Conservation (phyloP, 192 early-diverging fungal genomes). For the Cetraspora pellucida region DNA sequence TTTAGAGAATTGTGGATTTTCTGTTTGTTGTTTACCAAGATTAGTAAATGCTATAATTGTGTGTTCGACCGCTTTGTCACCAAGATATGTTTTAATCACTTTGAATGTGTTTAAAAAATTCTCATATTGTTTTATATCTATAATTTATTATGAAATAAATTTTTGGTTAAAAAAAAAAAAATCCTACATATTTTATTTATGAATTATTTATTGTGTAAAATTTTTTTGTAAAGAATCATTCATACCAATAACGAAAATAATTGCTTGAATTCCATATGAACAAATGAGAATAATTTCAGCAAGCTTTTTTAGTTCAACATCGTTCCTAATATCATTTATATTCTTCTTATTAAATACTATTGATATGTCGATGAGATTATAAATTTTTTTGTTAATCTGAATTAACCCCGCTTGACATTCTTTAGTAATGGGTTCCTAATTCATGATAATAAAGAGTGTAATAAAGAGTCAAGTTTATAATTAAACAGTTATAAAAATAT, state of each 20-base stretch:
- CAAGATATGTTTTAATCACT: neutral
- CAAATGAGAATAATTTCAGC: neutral
- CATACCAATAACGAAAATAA: slow-evolving; percentile 6
- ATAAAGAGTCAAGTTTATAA: neutral
- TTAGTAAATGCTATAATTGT: neutral
- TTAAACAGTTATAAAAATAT: neutral
- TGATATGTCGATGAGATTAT: slow-evolving; percentile 1
- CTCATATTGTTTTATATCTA: neutral
- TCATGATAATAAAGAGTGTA: neutral
- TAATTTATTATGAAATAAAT: neutral
- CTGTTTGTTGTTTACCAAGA: neutral
- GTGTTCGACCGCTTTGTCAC: neutral
- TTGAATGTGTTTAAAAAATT: neutral
- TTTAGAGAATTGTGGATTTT: neutral
- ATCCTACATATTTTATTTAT: neutral
- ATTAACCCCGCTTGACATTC: neutral
- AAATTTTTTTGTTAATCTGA: neutral
- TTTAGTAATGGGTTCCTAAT: neutral
- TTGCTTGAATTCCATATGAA: slow-evolving; percentile 10
- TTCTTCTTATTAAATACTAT: neutral
- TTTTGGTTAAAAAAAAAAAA: neutral
- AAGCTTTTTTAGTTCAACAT: neutral
- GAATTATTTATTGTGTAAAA: no score
- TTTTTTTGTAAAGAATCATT: no score
- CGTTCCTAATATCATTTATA: neutral